Base-by-base conservation (phyloP, 768 basidiomycete genomes). In the Mycena metata region DNA sequence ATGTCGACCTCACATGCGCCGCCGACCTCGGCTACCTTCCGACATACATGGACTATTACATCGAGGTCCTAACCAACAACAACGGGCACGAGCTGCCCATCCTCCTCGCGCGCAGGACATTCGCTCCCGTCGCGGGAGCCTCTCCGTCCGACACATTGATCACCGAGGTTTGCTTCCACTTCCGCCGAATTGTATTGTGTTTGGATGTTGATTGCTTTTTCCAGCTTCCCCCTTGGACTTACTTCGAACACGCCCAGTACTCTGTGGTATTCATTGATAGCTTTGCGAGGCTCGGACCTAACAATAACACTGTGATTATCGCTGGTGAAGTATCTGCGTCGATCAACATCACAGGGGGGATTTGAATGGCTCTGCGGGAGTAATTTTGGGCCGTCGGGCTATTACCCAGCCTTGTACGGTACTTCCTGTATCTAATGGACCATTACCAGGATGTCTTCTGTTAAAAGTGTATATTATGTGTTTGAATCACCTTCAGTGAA, bases 1-100 rank as follows among this genome's bases (percentile, higher is more conserved):
- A 61, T 19, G 49, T 61, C 24, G 60, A 61, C 24, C 24, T 61
- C 47, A 15, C 6, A 3, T 61, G 60, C 16, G 35, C 60, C 17
- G 0, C 49, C 11, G 12, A 41, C 47, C 15, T 41, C 5, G 60
- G 60, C 17, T 61, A 51, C 60, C 60, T 61, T 23, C 60, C 60
- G 36, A 61, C 60, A 8, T 62, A 62, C 50, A 51, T 62, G 50
- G 60, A 62, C 60, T 62, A 62, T 26, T 62, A 62, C 26, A 35
- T 62, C 50, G 60, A 62, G 26, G 60, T 62, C 15, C 49, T 62
- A 16, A 62, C 24, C 50, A 52, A 51, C 41, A 62, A 62, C 50
- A 62, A 62, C 30, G 60, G 60, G 6, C 60, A 62, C 41, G 60
- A 62, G 39, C 50, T 50, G 17, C 60, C 60, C 1, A 62, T 62